These are phyloP conservation scores for Fusarium sp. DNA, from an alignment of 2,329 filamentous ascomycete species.

Conservation along the genomic window DNA sequence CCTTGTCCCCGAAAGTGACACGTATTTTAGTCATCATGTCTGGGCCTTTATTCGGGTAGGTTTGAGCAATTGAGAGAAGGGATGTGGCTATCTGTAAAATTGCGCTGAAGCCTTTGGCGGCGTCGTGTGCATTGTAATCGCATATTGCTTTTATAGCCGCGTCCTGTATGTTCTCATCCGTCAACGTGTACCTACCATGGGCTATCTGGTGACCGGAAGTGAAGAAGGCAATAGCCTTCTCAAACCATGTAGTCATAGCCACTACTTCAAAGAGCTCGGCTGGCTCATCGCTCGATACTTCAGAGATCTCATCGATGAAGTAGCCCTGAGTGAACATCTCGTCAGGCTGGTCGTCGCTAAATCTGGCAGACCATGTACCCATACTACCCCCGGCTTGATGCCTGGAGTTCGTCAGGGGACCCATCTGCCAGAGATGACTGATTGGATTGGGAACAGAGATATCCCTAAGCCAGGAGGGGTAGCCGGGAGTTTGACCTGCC, in stretches of 20 bases:
- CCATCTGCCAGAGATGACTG: background rate
- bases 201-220: no score
- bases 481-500: background rate
- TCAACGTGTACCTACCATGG: background rate
- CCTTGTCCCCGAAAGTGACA: background rate
- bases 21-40: background rate
- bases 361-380: background rate
- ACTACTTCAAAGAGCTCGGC: no score
- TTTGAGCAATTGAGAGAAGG: rapidly evolving
- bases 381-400: background rate
- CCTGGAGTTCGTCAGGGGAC: background rate
- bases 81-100: rapidly evolving
- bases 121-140: background rate
- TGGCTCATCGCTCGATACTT: background rate
- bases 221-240: no score
- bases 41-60: rapidly evolving
- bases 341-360: background rate
- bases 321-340: background rate
- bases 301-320: background rate
- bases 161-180: background rate
- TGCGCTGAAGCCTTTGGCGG: rapidly evolving
- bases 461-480: conserved; percentile 17
- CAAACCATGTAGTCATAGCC: no score
- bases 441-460: background rate
- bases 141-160: background rate